Evolutionary conservation across 2,329 filamentous ascomycete genomes (phyloP), one percentile per base, ranked within the genome.

Genomic region (Epicoccum sorghinum): DNA sequence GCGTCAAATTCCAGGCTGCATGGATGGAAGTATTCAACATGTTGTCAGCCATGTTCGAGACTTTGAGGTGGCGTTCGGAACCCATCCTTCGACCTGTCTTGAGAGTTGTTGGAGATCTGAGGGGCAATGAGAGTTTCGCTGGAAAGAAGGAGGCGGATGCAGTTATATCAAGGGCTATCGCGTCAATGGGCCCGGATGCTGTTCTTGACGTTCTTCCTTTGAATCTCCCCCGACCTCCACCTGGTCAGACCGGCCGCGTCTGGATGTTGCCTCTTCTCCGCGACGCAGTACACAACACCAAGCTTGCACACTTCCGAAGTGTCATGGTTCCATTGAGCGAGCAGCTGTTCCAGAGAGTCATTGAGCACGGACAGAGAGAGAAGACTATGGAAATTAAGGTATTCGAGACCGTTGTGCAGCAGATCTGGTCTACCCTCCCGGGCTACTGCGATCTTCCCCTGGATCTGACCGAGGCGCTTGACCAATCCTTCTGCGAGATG

Each of bases 341-440:
- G 72, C 78, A 84, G 44, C 90, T 99, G 81, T 97, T 93, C 74
- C 91, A 98, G 72, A 87, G 85, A 61, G 90, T 98, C 4, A 79
- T 96, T 41, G 89, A 96, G 58, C 89, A 96, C 66, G 90, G 89
- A 12, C 80, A 85, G 22, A 86, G 86, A 12, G 90, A 93, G 70
- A 97, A 96, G 81, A 95, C 91, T 0, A 93, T 96, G 83, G 92
- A 98, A 73, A 85, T 95, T 70, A 99, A 99, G 81, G 96, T 99
- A 55, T 99, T 95, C 72, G 93, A 99, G 77, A 98, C 95, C 0
- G 81, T 99, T 4, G 91, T 99, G 7, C 89, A 96, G 64, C 95
- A 99, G 71, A 93, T 93, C 37, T 99, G 95, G 95, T 91, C 91
- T 0, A 88, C 90, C 46, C 82, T 99, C 13, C 93, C 95, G 0